Evolutionary conservation across 2,329 filamentous ascomycete species (phyloP), one percentile per base, ranked within the genome.

Genomic region (Colletotrichum graminicola): DNA sequence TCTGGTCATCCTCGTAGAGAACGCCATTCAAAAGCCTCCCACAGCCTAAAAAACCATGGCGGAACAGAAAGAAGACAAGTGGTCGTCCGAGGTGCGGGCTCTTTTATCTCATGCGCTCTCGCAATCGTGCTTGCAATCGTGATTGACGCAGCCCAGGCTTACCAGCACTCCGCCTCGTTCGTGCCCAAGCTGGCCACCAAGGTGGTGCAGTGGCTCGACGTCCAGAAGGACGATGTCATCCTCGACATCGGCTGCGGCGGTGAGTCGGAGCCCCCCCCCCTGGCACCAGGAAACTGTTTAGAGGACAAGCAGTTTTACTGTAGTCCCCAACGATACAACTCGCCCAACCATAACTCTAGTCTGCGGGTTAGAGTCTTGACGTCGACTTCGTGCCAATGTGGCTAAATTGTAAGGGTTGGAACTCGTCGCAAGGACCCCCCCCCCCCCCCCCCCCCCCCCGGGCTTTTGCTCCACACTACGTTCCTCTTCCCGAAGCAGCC

Each of bases 211-310:
- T 91, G 88, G 85, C 82, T 92, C 0, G 85, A 90, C 74, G 84
- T 89, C 0, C 83, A 89, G 68, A 82, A 85, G 36, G 85, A 88
- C 73, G 90, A 92, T 76, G 77, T 81, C 21, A 84, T 92, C 29
- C 81, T 92, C 2, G 90, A 92, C 73, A 80, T 92, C 64, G 90
- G 90, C 18, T 92, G 90, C 74, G 90, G 90, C 54, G 90, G 87
- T 88, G 68, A 72, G 81, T 79, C 29, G 8, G 21, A 16, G 36
- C 29, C 29, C n/a, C n/a, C n/a, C n/a, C n/a, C n/a, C n/a, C n/a
- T n/a, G n/a, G n/a, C n/a, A n/a, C n/a, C n/a, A n/a, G n/a, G n/a
- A n/a, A n/a, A n/a, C n/a, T n/a, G n/a, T n/a, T n/a, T n/a, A n/a
- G n/a, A n/a, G n/a, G n/a, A n/a, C n/a, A n/a, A n/a, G n/a, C n/a